Evolutionary conservation across 2,329 filamentous ascomycete genomes (phyloP).

Genomic region (Sporothrix schenckii): DNA sequence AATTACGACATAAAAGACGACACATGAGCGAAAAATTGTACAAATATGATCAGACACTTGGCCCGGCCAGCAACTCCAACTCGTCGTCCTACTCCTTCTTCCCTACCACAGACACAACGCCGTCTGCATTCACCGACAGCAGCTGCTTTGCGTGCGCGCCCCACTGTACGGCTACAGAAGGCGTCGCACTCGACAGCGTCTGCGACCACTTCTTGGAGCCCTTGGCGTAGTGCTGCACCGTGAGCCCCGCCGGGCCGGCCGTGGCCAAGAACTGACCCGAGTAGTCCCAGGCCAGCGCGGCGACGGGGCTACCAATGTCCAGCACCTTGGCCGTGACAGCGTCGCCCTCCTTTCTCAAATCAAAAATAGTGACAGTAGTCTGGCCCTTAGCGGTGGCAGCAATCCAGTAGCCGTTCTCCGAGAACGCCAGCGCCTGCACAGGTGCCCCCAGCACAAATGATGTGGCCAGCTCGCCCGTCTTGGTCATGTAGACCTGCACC

Average conservation of each 20-base stretch:
- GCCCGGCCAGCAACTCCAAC: neutral
- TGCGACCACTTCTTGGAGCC: constrained; percentile 86
- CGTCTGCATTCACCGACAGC: constrained; percentile 73
- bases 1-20: neutral
- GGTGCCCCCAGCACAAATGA: constrained; percentile 71
- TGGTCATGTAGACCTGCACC: constrained; percentile 87
- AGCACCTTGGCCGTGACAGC: constrained; percentile 80
- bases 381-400: constrained; percentile 79
- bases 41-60: neutral
- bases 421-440: constrained; percentile 79
- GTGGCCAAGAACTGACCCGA: constrained; percentile 90
- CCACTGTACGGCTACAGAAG: constrained; percentile 76
- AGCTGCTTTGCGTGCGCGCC: constrained; percentile 73
- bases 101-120: constrained; percentile 71
- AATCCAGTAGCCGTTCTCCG: constrained; percentile 96
- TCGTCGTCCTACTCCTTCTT: constrained; percentile 49
- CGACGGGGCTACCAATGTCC: constrained; percentile 77
- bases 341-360: constrained; percentile 87
- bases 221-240: constrained; percentile 89
- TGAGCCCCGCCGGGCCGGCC: constrained; percentile 76
- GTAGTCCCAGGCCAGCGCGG: constrained; percentile 88
- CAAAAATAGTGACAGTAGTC: constrained; percentile 81
- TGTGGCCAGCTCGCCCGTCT: constrained; percentile 74
- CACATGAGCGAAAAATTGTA: neutral
- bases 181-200: constrained; percentile 73